phyloP scores from a whole-genome alignment of 1,139 yeast species.

The Yarrowia galli region DNA sequence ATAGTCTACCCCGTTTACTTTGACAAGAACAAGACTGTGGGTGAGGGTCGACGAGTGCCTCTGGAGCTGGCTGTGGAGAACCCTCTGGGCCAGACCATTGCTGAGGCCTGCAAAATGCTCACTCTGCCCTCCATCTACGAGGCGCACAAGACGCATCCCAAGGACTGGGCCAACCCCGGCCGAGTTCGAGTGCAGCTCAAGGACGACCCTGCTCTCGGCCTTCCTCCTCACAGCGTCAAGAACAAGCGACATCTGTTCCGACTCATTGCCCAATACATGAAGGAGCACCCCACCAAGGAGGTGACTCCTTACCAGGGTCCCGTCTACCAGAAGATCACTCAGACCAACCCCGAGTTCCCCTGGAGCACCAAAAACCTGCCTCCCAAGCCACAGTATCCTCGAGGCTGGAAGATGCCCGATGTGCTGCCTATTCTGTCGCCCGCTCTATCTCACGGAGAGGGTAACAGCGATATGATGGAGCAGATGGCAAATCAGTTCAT shows the following conservation, averaged over 20 bases:
- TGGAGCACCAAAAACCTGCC: constrained; percentile 59
- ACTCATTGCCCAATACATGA: constrained; percentile 67
- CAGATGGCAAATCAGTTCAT: constrained; percentile 51
- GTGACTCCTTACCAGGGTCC: constrained; percentile 68
- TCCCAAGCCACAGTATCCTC: constrained; percentile 67
- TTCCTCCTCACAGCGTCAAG: constrained; percentile 46
- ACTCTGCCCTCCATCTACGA: constrained; percentile 52
- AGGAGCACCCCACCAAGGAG: constrained; percentile 73
- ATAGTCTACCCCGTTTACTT: constrained; percentile 90
- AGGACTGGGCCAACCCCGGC: constrained; percentile 97
- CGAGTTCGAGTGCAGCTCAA: constrained; percentile 76
- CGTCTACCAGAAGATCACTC: constrained; percentile 55
- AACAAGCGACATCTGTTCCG: constrained; percentile 74
- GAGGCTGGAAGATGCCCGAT: constrained; percentile 83
- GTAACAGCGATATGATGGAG: constrained; percentile 69
- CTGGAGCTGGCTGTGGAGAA: constrained; percentile 72
- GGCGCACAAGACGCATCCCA: constrained; percentile 90
- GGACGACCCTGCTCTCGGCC: constrained; percentile 44
- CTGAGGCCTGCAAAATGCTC: constrained; percentile 64
- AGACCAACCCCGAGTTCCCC: constrained; percentile 55
- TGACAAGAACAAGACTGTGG: constrained; percentile 75
- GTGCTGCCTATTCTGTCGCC: constrained; percentile 86
- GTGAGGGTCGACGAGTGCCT: constrained; percentile 84
- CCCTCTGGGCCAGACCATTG: constrained; percentile 83
- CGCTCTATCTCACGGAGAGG: constrained; percentile 82